Base-by-base conservation (phyloP, 2,329 filamentous ascomycete species). In the Pestalotiopsis sp. region DNA sequence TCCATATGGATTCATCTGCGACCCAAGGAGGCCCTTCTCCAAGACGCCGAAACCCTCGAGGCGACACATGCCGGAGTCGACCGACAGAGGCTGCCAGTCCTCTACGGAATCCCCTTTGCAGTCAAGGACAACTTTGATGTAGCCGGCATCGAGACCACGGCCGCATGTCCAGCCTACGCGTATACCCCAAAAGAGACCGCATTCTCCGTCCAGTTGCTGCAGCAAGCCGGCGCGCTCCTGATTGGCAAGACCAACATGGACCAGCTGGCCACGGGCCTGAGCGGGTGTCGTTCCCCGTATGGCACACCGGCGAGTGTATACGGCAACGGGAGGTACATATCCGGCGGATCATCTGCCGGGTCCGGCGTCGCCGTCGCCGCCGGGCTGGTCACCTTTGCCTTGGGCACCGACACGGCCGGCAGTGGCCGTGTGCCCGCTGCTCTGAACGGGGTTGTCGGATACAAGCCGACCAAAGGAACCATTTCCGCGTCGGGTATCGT, bases 261-360 rank as follows among this genome's bases (percentile, higher is more conserved):
- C 73, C 88, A 91, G 75, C 81, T 91, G 4, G 89, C 88, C 2
- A 90, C 88, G 0, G 89, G 89, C 0, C 80, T 91, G 2, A 86
- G 84, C 13, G 89, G 88, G 17, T 87, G 85, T 61, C 83, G 88
- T 31, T 89, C 86, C 1, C 86, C 88, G 0, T 89, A 86, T 70
- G 89, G 88, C 1, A 81, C 75, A 77, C 70, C 75, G 3, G 61
- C 85, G 83, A 67, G 87, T 65, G 74, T 76, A 4, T 76, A 74
- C 25, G 57, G 57, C 66, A 73, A 75, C 67, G 66, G 67, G 1
- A 69, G 72, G 9, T 73, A 76, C 68, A 73, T 80, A 23, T 74
- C 63, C 4, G 64, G 68, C 25, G 64, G 68, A 0, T 62, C 52
- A 17, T 67, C 64, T 4, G 67, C 68, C 12, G 68, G 68, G 11